Evolutionary conservation across 2,329 filamentous ascomycete genomes (phyloP), one percentile per base, ranked within the genome.

Genomic region (Claviceps sp.): DNA sequence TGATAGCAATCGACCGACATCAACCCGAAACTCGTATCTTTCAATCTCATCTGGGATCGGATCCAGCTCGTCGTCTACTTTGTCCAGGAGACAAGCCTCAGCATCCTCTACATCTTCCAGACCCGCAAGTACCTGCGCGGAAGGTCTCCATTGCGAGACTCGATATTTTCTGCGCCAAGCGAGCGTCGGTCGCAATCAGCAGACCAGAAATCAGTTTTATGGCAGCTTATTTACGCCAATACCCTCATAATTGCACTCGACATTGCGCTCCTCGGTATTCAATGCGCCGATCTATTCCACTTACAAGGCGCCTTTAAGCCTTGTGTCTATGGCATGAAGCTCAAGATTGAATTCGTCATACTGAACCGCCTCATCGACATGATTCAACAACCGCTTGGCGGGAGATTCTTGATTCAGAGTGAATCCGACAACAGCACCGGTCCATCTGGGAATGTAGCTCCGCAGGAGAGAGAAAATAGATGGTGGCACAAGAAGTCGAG

Each of bases 51-150:
- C 52, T 60, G 74, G 63, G 75, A 78, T 55, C 72, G 73, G 55
- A 66, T 78, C 22, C 75, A 78, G 59, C 71, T 78, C 62, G 74
- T 71, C 14, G 66, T 73, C 5, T 78, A 76, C 59, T 76, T 72
- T 56, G 53, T 76, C 16, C 76, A 78, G 59, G 76, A 78, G 55
- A 67, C 73, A 40, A 66, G 74, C 51, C 68, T 78, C 47, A 75
- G 73, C 3, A 67, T 66, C 0, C 60, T 76, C n/a, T 78, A 76
- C 59, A 76, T 79, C 14, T 56, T 51, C 29, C 52, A 57, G 38
- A 58, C 57, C 4, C 55, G 53, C 29, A 55, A 52, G 16, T 54
- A 52, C 38, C 47, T 58, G 26, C 53, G 50, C 8, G 45, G 49
- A 5, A 51, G 52, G 9, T 49, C 57, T 4, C 52, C 51, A 4